Conservation (phyloP, 2,329 filamentous ascomycete species). For the Sclerotinia nivalis region DNA sequence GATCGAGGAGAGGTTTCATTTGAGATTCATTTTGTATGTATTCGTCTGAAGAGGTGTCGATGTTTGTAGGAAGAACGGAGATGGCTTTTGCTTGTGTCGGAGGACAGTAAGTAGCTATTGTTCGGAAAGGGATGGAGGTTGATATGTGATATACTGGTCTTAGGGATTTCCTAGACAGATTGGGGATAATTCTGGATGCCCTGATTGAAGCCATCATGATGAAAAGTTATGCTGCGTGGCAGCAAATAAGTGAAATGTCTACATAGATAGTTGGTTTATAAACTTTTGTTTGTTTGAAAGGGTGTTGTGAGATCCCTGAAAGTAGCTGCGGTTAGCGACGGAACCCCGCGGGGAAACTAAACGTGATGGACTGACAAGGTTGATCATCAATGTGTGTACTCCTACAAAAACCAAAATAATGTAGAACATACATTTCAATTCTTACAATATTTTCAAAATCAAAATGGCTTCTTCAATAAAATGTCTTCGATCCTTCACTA, state of each 20-base stretch:
- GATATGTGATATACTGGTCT: constrained; percentile 39
- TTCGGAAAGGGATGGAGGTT: constrained; percentile 33
- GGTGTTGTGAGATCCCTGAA: background rate
- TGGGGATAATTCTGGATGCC: constrained; percentile 49
- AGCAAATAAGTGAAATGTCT: constrained; percentile 27
- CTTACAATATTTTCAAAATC: background rate
- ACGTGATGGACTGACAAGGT: background rate
- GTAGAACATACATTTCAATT: background rate
- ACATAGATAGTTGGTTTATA: constrained; percentile 27
- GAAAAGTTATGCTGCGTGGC: constrained; percentile 30
- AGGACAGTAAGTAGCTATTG: constrained; percentile 74
- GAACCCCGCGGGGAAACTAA: constrained; percentile 7
- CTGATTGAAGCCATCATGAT: constrained; percentile 50
- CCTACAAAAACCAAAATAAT: constrained; percentile 4
- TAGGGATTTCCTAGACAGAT: constrained; percentile 48
- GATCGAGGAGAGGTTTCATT: constrained; percentile 72
- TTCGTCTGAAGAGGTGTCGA: constrained; percentile 75
- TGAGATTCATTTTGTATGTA: constrained; percentile 78
- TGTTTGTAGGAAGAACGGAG: constrained; percentile 71
- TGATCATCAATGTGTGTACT: background rate
- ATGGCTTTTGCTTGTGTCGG: constrained; percentile 80
- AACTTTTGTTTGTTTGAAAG: background rate
- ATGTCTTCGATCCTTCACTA: constrained; percentile 32
- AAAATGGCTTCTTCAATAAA: constrained; percentile 36
- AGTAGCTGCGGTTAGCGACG: constrained; percentile 13